Conservation (phyloP, 1,139 yeast species). For the Kodamaea derodonti region DNA sequence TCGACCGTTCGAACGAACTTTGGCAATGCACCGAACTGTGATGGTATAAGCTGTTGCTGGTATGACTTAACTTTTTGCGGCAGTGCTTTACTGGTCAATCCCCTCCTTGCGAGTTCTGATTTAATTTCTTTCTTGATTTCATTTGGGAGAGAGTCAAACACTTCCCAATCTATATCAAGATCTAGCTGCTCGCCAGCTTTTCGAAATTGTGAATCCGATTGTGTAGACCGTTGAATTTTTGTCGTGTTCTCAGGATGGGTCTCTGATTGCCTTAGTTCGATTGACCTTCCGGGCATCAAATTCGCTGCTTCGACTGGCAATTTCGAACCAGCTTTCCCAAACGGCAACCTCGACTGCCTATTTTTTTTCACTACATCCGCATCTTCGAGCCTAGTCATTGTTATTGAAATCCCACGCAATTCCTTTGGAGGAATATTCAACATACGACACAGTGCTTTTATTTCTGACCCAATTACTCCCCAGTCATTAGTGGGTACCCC, state of each 20-base stretch:
- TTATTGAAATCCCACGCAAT: constrained; percentile 75
- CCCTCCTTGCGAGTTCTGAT: constrained; percentile 39
- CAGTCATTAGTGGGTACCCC: constrained; percentile 62
- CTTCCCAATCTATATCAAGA: constrained; percentile 48
- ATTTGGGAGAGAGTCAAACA: constrained; percentile 51
- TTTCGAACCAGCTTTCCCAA: constrained; percentile 11
- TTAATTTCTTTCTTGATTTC: constrained; percentile 49
- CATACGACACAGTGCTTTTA: constrained; percentile 53
- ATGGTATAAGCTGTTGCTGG: constrained; percentile 40
- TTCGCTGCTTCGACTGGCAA: background rate
- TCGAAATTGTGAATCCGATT: background rate
- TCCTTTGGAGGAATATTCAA: constrained; percentile 62
- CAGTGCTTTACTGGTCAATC: constrained; percentile 16
- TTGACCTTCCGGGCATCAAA: background rate
- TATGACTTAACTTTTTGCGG: constrained; percentile 23
- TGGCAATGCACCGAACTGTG: constrained; percentile 26
- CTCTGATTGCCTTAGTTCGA: background rate
- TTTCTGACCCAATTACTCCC: constrained; percentile 59
- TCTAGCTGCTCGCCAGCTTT: constrained; percentile 6
- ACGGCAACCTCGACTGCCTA: constrained; percentile 44
- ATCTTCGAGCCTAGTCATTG: constrained; percentile 52
- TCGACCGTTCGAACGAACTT: constrained; percentile 36
- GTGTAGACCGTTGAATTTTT: background rate
- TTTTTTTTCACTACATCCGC: constrained; percentile 25
- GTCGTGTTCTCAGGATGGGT: background rate